Base-by-base conservation (phyloP, 306 rosid species). In the Medicago lupulina region DNA sequence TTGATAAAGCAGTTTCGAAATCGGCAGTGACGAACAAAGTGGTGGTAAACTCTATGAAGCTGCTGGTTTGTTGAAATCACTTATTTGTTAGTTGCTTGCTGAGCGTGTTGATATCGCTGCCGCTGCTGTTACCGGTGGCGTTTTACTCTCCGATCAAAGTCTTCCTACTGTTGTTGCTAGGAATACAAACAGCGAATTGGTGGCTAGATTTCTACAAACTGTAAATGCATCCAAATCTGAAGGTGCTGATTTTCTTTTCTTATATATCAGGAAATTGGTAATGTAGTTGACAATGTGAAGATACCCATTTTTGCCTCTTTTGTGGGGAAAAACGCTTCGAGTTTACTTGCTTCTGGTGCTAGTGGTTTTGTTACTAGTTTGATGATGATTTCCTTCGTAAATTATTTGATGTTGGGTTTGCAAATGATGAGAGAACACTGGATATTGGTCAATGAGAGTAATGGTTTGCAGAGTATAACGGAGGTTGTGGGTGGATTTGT, bases 221-320 rank as follows among this genome's bases (percentile, higher is more conserved):
- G 66, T 87, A 47, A 86, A 70, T 74, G 98, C 98, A 9, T 89
- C 97, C 34, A 85, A 71, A 55, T 88, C 97, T 0, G 98, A 95
- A 85, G 98, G 98, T 70, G 97, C 98, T 68, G 97, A 95, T 84
- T 95, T 89, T n/a, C n/a, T n/a, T n/a, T n/a, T 83, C 93, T 95
- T 81, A 85, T 92, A 67, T 92, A 89, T 47, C 46, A 31, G 72
- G 88, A 83, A 28, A 70, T 83, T 67, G 76, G 73, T 50, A 77
- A 89, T 47, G 75, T 95, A 21, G 66, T 73, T 76, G 73, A 85
- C 82, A 85, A 80, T 8, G 97, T 90, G 68, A 95, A 92, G 92
- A 92, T 92, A 74, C 99, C 99, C 9, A 71, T 89, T 50, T 95
- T 95, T 77, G 86, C 84, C 4, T 71, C 38, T 41, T 74, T 85